A percentile compares a stretch with the other conserved stretches of the same genome.
These are phyloP conservation scores for Madurella fahalii DNA, from an alignment of 2,329 filamentous ascomycete genomes.

Conservation along the genomic window DNA sequence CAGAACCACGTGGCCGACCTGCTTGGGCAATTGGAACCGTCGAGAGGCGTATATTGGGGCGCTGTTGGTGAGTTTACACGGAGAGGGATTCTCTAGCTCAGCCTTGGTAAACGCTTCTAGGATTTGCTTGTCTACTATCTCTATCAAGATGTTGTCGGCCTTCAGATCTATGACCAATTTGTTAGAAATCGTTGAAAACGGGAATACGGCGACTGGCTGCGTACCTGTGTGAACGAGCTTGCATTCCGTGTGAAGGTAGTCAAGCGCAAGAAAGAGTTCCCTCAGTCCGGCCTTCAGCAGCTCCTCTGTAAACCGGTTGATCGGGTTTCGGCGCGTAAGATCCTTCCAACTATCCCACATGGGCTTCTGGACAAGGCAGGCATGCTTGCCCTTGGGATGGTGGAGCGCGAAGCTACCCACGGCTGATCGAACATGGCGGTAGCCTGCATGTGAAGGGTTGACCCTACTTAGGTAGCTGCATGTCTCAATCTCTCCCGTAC, in stretches of 20 bases:
- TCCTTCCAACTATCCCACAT: conserved; percentile 40
- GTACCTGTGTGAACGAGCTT: conserved; percentile 43
- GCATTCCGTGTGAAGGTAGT: conserved; percentile 40
- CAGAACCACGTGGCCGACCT: conserved; percentile 32
- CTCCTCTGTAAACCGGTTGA: conserved; percentile 34
- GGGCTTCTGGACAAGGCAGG: conserved; percentile 36
- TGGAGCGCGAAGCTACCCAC: conserved; percentile 31
- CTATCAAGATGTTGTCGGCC: conserved; percentile 37
- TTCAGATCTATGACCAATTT: conserved; percentile 36
- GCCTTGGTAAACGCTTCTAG: conserved; percentile 32
- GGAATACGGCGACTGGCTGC: not conserved
- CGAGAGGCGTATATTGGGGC: conserved; percentile 35
- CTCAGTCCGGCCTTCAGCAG: conserved; percentile 36
- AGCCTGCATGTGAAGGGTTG: conserved; percentile 29
- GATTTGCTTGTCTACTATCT: conserved; percentile 30
- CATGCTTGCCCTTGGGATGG: conserved; percentile 30
- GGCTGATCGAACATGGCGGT: conserved; percentile 29
- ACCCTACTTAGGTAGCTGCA: conserved; percentile 20
- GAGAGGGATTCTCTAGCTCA: conserved; percentile 35
- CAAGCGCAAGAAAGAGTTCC: conserved; percentile 35
- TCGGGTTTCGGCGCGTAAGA: conserved; percentile 35
- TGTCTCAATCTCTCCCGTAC: conserved; percentile 19
- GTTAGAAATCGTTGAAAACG: not conserved
- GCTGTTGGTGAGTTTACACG: conserved; percentile 33
- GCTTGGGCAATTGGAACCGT: conserved; percentile 30